Base-by-base conservation (phyloP, 768 basidiomycete species). In the Leucocoprinus leucothites region DNA sequence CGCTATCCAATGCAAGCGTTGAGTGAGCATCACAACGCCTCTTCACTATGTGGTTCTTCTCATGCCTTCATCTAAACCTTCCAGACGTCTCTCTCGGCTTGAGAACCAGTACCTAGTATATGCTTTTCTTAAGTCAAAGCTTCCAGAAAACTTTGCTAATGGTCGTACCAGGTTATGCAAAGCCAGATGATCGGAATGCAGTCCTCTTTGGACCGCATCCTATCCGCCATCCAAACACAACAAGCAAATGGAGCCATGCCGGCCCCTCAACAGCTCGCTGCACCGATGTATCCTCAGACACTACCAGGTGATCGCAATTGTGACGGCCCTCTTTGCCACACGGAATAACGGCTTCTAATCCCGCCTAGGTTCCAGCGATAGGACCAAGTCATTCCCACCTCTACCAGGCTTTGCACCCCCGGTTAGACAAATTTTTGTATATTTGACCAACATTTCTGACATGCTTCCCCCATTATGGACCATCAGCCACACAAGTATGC, bases 131-230 rank as follows among this genome's bases (percentile, higher is more conserved):
- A n/a, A 46, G 45, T 16, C 49, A 16, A 38, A 22, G 42, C 34
- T 35, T 5, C 6, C 28, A 46, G 28, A 42, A 31, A 24, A 47
- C 19, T 26, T 43, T 36, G 35, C 48, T 49, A 35, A 43, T 22
- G 6, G 14, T 54, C 47, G 21, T 47, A 48, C 18, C 58, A 91
- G 90, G 87, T 91, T 61, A 89, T 94, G 83, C 90, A 94, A 68
- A 91, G 89, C 71, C 91, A 93, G 67, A 92, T 94, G 89, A 93
- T 94, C 62, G 91, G 91, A 63, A 90, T 94, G 87, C 92, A 94
- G 70, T 88, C 90, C 4, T 88, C 91, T 22, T 69, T 94, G 59
- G 91, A 94, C 70, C 82, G 91, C 49, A 94, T 94, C 65, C 72
- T 94, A 52, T 73, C 79, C 43, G 85, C 82, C 2, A 75, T 93